phyloP scores from a whole-genome alignment of 352 stramenopile species.

The Pythium folliculosum region DNA sequence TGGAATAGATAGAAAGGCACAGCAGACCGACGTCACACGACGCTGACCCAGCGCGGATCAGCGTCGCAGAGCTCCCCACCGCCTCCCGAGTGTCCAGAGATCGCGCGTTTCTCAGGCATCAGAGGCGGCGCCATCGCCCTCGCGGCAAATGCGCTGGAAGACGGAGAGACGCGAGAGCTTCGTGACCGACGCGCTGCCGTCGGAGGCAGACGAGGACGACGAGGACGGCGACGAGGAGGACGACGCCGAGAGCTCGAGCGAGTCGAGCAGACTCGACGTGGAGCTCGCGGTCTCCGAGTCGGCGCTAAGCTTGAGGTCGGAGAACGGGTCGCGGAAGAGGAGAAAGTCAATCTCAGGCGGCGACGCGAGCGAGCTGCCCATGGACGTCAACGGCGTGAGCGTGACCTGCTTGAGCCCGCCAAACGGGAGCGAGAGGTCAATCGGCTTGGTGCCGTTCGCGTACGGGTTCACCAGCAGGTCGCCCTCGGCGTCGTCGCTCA shows the following conservation, averaged over 20 bases:
- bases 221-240: slow-evolving; percentile 35
- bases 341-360: slow-evolving; percentile 26
- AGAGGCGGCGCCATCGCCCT: slow-evolving; percentile 29
- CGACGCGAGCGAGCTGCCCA: slow-evolving; percentile 40
- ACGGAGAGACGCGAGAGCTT: slow-evolving; percentile 79
- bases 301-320: slow-evolving; percentile 33
- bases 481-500: slow-evolving; percentile 62
- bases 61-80: background rate
- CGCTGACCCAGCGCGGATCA: background rate
- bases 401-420: slow-evolving; percentile 66
- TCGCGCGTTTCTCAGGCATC: background rate
- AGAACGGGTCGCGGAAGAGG: slow-evolving; percentile 56
- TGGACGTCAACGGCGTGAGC: slow-evolving; percentile 50
- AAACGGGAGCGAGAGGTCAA: slow-evolving; percentile 68
- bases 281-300: slow-evolving; percentile 34
- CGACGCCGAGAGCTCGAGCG: slow-evolving; percentile 29
- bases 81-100: slow-evolving; percentile 1
- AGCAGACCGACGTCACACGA: slow-evolving; percentile 2
- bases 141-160: slow-evolving; percentile 82
- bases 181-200: slow-evolving; percentile 34
- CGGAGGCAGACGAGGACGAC: slow-evolving; percentile 33
- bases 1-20: slow-evolving; percentile 12
- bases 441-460: slow-evolving; percentile 50
- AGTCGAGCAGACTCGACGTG: slow-evolving; percentile 36
- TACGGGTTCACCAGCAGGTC: slow-evolving; percentile 76